A percentile compares a stretch with the other conserved stretches of the same genome.
phyloP scores from a whole-genome alignment of 768 basidiomycete species.

The Collybia sp. region DNA sequence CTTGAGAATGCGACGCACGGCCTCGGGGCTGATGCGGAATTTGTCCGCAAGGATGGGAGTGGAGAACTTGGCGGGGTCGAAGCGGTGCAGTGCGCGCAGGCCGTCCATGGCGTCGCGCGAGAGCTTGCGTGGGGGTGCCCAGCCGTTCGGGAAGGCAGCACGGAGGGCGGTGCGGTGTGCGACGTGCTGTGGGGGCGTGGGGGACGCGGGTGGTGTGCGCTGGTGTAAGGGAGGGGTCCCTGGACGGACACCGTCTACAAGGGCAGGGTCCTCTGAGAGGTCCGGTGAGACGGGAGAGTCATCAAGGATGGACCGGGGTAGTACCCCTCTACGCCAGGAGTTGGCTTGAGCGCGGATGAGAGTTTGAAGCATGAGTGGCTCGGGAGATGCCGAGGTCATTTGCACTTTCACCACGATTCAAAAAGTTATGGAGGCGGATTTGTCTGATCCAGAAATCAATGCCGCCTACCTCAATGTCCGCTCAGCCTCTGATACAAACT shows the following conservation, averaged over 20 bases:
- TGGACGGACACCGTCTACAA: conserved; percentile 37
- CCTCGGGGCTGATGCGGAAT: conserved; percentile 80
- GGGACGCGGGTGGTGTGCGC: conserved; percentile 29
- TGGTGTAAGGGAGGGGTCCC: conserved; percentile 30
- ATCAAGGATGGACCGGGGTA: conserved; percentile 42
- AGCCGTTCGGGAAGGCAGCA: conserved; percentile 57
- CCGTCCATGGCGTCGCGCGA: conserved; percentile 84
- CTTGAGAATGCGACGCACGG: conserved; percentile 73
- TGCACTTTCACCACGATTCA: conserved; percentile 1
- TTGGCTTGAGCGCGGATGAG: conserved; percentile 8
- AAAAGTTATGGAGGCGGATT: conserved; percentile 74
- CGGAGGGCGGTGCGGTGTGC: conserved; percentile 48
- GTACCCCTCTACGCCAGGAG: conserved; percentile 31
- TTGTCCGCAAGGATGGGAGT: conserved; percentile 67
- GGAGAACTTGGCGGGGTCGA: conserved; percentile 61
- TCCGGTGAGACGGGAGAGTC: conserved; percentile 41
- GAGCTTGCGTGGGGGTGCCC: conserved; percentile 77
- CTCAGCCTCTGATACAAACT: conserved; percentile 78
- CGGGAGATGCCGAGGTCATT: conserved; percentile 3
- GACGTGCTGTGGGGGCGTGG: conserved; percentile 45
- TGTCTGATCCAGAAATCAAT: conserved; percentile 66
- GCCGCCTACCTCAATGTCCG: conserved; percentile 91
- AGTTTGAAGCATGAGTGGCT: neutral
- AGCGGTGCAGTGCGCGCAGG: conserved; percentile 57
- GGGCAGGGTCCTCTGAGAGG: conserved; percentile 47